These are phyloP conservation scores for Apostasia shenzhenica DNA, from an alignment of 106 monocot species.

Conservation along the genomic window DNA sequence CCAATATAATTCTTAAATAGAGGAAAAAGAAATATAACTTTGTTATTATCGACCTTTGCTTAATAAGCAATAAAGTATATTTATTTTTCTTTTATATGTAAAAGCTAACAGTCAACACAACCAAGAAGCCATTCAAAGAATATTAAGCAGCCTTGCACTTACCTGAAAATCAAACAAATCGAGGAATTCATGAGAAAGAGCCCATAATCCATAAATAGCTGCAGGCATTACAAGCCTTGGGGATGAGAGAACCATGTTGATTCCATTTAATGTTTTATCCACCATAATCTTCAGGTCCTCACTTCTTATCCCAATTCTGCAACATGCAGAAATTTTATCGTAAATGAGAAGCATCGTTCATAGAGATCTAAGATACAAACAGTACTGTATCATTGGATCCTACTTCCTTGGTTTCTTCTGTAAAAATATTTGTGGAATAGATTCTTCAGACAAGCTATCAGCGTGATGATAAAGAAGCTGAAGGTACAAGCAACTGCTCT, in stretches of 20 bases:
- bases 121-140: too few relatives aligned
- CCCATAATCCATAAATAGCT: constrained; percentile 79
- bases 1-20: too few relatives aligned
- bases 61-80: too few relatives aligned
- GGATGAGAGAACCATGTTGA: constrained; percentile 62
- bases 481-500: constrained; percentile 85
- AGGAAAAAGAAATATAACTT: too few relatives aligned
- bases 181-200: constrained; percentile 51
- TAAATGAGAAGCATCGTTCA: neutral
- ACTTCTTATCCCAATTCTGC: constrained; percentile 86
- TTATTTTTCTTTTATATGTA: too few relatives aligned
- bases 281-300: constrained; percentile 59
- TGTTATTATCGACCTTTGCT: too few relatives aligned
- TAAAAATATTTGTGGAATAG: constrained; percentile 60
- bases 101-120: too few relatives aligned
- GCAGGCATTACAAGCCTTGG: constrained; percentile 87
- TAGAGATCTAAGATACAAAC: neutral
- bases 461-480: constrained; percentile 68
- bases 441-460: constrained; percentile 70
- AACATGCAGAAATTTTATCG: constrained; percentile 3
- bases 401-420: constrained; percentile 69
- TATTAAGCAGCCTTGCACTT: neutral
- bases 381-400: neutral
- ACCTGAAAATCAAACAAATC: constrained; percentile 82
- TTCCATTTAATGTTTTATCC: constrained; percentile 57